Conservation (phyloP, 495 filamentous ascomycete species). For the Penicillium pulvis region DNA sequence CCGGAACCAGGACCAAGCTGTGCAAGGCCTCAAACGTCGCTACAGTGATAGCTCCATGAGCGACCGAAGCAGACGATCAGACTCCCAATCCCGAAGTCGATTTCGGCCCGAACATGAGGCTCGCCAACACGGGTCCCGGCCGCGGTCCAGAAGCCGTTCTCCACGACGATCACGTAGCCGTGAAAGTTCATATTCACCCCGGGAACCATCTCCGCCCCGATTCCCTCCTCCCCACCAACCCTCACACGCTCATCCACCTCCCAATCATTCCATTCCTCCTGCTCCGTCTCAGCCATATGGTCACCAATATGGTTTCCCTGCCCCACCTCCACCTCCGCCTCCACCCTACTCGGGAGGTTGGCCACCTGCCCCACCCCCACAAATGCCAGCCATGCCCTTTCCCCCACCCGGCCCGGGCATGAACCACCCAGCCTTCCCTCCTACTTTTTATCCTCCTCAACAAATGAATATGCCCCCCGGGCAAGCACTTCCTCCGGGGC, state of each 20-base stretch:
- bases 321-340: constrained; percentile 47
- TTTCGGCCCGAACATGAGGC: constrained; percentile 10
- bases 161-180: constrained; percentile 36
- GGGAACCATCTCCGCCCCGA: constrained; percentile 29
- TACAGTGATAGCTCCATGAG: constrained; percentile 53
- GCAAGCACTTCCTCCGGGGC: constrained; percentile 40
- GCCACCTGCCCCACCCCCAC: constrained; percentile 48
- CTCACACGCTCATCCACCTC: constrained; percentile 26
- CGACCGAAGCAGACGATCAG: constrained; percentile 24
- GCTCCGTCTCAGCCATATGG: constrained; percentile 24
- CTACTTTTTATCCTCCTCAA: constrained; percentile 20
- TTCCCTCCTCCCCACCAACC: constrained; percentile 33
- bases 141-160: constrained; percentile 25
- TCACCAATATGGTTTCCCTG: constrained; percentile 13
- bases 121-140: constrained; percentile 14
- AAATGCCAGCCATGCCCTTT: constrained; percentile 24
- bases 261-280: constrained; percentile 24
- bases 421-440: constrained; percentile 31
- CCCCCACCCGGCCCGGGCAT: constrained; percentile 24
- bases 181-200: constrained; percentile 54
- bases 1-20: constrained; percentile 34
- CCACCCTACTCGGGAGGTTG: constrained; percentile 53
- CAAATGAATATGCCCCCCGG: constrained; percentile 26
- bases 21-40: constrained; percentile 43
- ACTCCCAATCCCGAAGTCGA: constrained; percentile 32